phyloP scores from a whole-genome alignment of 106 monocot species.

The Cymbidium sinense region DNA sequence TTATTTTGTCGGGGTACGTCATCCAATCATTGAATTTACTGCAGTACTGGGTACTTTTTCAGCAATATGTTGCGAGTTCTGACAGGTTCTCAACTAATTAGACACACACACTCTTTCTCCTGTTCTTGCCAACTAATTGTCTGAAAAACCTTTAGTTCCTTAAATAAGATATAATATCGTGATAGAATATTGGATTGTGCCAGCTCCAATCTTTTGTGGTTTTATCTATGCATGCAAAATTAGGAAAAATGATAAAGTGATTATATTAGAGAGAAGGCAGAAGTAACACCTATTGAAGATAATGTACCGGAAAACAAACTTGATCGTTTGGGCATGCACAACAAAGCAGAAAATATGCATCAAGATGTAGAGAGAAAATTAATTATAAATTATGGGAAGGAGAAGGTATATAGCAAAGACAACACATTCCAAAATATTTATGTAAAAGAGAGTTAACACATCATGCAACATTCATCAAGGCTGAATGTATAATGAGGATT shows the following conservation, averaged over 20 bases:
- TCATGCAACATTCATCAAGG: not conserved
- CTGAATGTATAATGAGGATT: not conserved
- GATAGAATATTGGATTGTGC: not conserved
- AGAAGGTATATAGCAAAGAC: no score
- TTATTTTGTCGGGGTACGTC: not conserved
- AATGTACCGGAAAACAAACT: no score
- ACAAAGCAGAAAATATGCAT: no score
- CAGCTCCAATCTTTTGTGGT: not conserved
- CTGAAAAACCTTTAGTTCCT: not conserved
- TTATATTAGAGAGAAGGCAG: no score
- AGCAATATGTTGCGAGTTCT: not conserved
- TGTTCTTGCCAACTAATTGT: not conserved
- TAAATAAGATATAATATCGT: no score
- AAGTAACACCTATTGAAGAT: no score
- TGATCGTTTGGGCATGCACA: no score
- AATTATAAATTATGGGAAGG: no score
- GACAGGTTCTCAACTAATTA: not conserved
- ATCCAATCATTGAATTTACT: not conserved
- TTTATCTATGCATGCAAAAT: no score
- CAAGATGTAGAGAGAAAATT: no score
- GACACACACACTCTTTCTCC: not conserved
- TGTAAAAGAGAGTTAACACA: not conserved
- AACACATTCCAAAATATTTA: no score
- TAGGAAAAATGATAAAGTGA: no score
- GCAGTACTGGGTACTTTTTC: not conserved